Conservation (phyloP, 2,329 filamentous ascomycete genomes). For the Metarhizium anisopliae region DNA sequence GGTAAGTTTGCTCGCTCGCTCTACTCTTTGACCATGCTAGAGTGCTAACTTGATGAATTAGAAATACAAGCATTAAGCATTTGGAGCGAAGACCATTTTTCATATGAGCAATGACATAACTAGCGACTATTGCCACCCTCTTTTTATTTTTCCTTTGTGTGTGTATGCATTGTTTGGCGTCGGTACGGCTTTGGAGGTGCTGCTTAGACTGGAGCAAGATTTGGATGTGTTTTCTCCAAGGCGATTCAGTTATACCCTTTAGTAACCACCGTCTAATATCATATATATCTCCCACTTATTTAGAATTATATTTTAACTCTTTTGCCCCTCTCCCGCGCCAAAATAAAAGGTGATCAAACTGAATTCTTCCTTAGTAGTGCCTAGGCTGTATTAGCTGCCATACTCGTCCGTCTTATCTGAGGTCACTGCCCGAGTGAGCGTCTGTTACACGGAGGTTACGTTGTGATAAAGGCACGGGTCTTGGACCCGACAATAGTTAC, state of each 20-base stretch:
- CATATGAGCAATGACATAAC: not conserved
- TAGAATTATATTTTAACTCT: too few species aligned
- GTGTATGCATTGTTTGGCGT: slow-evolving; percentile 4
- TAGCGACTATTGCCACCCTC: not conserved
- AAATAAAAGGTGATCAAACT: too few species aligned
- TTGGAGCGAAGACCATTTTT: not conserved
- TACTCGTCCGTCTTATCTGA: too few species aligned
- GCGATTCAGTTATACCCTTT: not conserved
- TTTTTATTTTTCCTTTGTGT: not conserved
- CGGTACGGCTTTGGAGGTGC: not conserved
- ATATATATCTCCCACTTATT: too few species aligned
- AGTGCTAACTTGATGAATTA: slow-evolving; percentile 14
- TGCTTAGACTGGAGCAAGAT: not conserved
- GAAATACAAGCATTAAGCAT: slow-evolving; percentile 40
- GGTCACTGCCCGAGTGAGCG: too few species aligned
- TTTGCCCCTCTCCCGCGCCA: too few species aligned
- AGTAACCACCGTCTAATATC: too few species aligned
- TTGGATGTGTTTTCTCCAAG: not conserved
- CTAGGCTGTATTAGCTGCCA: too few species aligned
- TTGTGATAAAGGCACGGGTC: too few species aligned
- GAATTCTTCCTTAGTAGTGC: too few species aligned
- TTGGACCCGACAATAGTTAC: too few species aligned
- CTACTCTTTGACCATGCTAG: not conserved
- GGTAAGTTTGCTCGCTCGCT: slow-evolving; percentile 49
- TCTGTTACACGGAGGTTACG: too few species aligned